Conservation (phyloP, 2,329 filamentous ascomycete genomes). For the Ustulina deusta region DNA sequence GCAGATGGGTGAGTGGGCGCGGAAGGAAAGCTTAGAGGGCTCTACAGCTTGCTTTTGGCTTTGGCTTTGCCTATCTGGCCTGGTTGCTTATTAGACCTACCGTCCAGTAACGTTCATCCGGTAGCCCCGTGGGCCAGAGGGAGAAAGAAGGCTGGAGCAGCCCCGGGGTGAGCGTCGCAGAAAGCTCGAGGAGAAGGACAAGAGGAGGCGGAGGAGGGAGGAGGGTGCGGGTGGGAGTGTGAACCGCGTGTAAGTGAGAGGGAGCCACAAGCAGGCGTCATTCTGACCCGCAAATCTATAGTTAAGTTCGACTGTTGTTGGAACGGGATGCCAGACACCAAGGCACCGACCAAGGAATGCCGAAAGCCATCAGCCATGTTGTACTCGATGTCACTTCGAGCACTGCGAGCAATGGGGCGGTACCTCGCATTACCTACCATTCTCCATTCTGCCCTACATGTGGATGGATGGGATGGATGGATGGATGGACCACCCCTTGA, state of each 20-base stretch:
- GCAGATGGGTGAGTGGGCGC: constrained; percentile 25
- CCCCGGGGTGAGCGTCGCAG: constrained; percentile 39
- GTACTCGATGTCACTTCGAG: constrained; percentile 41
- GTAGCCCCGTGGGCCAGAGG: constrained; percentile 29
- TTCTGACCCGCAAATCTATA: constrained; percentile 39
- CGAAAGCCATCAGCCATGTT: constrained; percentile 38
- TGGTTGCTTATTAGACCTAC: constrained; percentile 35
- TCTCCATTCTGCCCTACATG: constrained; percentile 28
- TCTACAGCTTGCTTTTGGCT: constrained; percentile 36
- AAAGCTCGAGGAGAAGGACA: constrained; percentile 6
- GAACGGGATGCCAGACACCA: constrained; percentile 31
- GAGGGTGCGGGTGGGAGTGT: constrained; percentile 32
- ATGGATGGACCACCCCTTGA: constrained; percentile 25
- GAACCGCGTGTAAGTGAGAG: constrained; percentile 35
- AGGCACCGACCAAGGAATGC: constrained; percentile 29
- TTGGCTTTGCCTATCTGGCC: constrained; percentile 31
- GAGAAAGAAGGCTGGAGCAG: constrained; percentile 38
- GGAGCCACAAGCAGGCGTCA: constrained; percentile 41
- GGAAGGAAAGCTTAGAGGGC: constrained; percentile 29
- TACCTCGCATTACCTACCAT: constrained; percentile 44
- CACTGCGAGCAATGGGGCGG: constrained; percentile 43
- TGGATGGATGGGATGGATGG: background rate
- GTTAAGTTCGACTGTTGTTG: constrained; percentile 34
- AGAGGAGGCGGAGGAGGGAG: constrained; percentile 21
- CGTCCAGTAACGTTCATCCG: constrained; percentile 33